Base-by-base conservation (phyloP, 2,329 filamentous ascomycete species). In the Malbranchea zuffiana region DNA sequence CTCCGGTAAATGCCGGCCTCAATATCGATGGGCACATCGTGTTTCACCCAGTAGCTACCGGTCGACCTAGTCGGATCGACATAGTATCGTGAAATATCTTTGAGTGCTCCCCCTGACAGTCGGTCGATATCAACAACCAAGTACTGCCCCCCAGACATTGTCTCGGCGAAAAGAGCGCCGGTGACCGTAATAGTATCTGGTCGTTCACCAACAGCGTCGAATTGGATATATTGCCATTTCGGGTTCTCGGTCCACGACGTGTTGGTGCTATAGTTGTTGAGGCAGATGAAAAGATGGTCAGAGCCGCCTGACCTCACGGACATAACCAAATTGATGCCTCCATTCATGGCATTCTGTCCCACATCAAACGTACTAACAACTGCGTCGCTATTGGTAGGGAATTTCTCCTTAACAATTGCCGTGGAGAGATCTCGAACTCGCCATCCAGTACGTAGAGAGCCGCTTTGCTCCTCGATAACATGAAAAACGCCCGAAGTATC, bases 291-390 rank as follows among this genome's bases (percentile, higher is more conserved):
- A 13, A 30, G 27, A 13, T 8, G 7, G 13, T 30, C 27, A 8
- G 27, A 8, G 13, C 13, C 13, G 27, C 27, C 27, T 15, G 27
- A 15, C 13, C 27, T 8, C 7, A 30, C 27, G 27, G 8, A 8
- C 27, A 30, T 30, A 7, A 13, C 27, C 7, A 30, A 15, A 15
- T 8, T 8, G 13, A 30, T 30, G 13, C 13, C 13, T 8, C 27
- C 27, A 30, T 30, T 30, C 27, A 30, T 7, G 8, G 27, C 27
- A 30, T 15, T 30, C 27, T 30, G 27, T 8, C 27, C 27, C 27
- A 30, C 27, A 15, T 15, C 13, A 30, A 30, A 30, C 8, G 13
- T 15, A 15, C 27, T 30, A 30, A 30, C 27, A 8, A 8, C 8
- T 8, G 27, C 27, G 13, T 30, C 13, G 7, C 8, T 30, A 7